Evolutionary conservation across 179 eudicot species (phyloP).

Genomic region (Patellifolia procumbens): DNA sequence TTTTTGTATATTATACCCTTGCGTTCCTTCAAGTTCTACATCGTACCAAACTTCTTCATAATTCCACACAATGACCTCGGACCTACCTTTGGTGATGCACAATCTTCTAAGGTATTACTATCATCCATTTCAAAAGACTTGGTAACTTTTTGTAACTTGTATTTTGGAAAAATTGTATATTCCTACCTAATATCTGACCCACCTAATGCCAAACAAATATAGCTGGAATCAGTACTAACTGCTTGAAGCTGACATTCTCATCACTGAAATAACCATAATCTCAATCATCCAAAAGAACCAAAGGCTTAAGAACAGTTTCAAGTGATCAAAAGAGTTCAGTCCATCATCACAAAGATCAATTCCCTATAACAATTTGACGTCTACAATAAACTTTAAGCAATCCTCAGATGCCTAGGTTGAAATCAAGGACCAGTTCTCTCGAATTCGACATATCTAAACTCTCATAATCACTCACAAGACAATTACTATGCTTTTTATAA

Average conservation of each 20-base stretch:
- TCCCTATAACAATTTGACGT: neutral
- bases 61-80: too few species aligned
- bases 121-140: too few species aligned
- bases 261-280: neutral
- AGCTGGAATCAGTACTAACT: neutral
- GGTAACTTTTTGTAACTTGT: too few species aligned
- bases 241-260: neutral
- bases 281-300: neutral
- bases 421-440: neutral
- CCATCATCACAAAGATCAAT: neutral
- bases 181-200: too few species aligned
- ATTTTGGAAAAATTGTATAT: too few species aligned
- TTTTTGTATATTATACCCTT: too few species aligned
- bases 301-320: neutral
- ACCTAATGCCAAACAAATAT: neutral
- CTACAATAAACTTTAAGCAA: neutral
- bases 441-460: neutral
- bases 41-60: too few species aligned
- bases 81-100: too few species aligned
- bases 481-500: too few species aligned
- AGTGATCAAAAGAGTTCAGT: too few species aligned
- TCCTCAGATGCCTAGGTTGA: neutral
- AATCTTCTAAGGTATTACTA: too few species aligned
- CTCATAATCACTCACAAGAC: neutral
- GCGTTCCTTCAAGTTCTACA: too few species aligned